Evolutionary conservation across 257 asterid genomes (phyloP).

Genomic region (Paulownia fortunei): DNA sequence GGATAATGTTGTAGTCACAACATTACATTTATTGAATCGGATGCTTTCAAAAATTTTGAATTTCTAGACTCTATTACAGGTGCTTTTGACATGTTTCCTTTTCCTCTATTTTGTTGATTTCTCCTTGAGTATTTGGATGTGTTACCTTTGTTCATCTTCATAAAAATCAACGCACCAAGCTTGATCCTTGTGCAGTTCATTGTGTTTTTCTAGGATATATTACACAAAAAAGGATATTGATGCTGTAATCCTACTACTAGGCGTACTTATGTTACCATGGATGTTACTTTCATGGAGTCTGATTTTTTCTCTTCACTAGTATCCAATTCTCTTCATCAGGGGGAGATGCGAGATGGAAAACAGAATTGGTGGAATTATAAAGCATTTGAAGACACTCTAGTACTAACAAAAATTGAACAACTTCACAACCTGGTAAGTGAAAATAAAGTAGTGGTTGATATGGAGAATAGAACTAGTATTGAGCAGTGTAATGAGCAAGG

Average conservation of each 20-base stretch:
- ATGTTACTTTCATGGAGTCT: neutral
- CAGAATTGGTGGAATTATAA: neutral
- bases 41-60: neutral
- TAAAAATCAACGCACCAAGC: conserved; percentile 2
- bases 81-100: neutral
- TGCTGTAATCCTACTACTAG: neutral
- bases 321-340: conserved; percentile 1
- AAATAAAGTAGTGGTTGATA: no score
- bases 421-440: no score
- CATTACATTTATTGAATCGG: neutral
- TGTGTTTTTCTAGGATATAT: conserved; percentile 26
- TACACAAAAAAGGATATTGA: neutral
- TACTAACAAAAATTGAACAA: no score
- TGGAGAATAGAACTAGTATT: no score
- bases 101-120: conserved; percentile 1
- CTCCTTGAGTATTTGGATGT: conserved; percentile 22
- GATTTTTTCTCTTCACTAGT: no score
- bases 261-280: neutral
- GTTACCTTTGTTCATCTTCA: conserved; percentile 14
- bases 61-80: neutral
- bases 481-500: no score
- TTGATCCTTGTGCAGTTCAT: conserved; percentile 18
- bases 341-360: neutral
- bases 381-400: neutral
- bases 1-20: neutral